Evolutionary conservation across 2,329 filamentous ascomycete genomes (phyloP).

Genomic region (Exophiala spinifera): DNA sequence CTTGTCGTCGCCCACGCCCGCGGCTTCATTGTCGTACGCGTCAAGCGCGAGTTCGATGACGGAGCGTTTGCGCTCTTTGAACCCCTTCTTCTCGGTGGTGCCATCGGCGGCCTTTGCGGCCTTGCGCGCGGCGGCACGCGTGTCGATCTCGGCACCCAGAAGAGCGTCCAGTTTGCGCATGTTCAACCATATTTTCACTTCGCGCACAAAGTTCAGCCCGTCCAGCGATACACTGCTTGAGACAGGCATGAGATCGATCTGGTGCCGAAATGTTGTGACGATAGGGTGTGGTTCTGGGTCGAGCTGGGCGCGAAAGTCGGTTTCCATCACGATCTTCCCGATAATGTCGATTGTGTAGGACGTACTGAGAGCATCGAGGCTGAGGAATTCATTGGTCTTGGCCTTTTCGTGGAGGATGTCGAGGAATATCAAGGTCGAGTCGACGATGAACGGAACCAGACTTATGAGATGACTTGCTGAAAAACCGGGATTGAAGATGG

Average conservation of each 20-base stretch:
- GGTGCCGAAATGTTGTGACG: slow-evolving; percentile 28
- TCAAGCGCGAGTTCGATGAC: slow-evolving; percentile 27
- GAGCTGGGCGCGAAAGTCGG: slow-evolving; percentile 29
- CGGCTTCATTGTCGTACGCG: slow-evolving; percentile 25
- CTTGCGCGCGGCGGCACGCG: slow-evolving; percentile 12
- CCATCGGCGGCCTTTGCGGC: background rate
- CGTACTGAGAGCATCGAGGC: slow-evolving; percentile 30
- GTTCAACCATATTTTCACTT: slow-evolving; percentile 23
- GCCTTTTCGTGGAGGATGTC: slow-evolving; percentile 28
- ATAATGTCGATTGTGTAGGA: slow-evolving; percentile 37
- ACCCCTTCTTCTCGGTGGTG: slow-evolving; percentile 4
- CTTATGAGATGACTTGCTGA: slow-evolving; percentile 31
- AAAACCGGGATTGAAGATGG: slow-evolving; percentile 36
- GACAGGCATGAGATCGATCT: slow-evolving; percentile 23
- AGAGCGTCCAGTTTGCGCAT: slow-evolving; percentile 22
- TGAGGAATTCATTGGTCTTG: slow-evolving; percentile 26
- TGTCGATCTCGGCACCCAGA: slow-evolving; percentile 23
- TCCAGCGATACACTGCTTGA: slow-evolving; percentile 11
- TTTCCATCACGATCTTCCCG: slow-evolving; percentile 29
- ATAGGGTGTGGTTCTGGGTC: slow-evolving; percentile 25
- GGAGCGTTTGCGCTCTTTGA: slow-evolving; percentile 19
- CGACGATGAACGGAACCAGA: slow-evolving; percentile 31
- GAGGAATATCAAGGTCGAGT: slow-evolving; percentile 30
- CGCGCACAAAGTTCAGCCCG: slow-evolving; percentile 12
- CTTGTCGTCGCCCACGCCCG: background rate